phyloP scores from a whole-genome alignment of 345 rosid species.

The Stellera chamaejasme region DNA sequence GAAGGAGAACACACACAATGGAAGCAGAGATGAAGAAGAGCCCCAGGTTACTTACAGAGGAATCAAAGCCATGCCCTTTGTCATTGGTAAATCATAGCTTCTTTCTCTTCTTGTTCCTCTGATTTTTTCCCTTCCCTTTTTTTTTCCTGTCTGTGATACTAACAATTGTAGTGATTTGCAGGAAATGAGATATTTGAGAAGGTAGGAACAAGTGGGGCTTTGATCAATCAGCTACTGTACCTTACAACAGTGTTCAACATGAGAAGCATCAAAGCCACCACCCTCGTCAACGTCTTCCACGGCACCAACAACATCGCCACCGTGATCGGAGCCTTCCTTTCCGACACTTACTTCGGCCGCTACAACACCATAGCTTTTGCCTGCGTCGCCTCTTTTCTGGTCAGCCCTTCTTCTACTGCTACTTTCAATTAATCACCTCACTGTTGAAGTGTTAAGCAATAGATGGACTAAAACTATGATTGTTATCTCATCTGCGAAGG shows the following conservation, averaged over 20 bases:
- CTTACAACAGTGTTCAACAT: constrained; percentile 58
- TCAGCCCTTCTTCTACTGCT: constrained; percentile 7
- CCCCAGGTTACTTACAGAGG: constrained; percentile 34
- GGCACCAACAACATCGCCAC: constrained; percentile 64
- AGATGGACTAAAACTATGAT: not conserved
- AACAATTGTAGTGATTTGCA: constrained; percentile 3
- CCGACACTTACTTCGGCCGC: constrained; percentile 70
- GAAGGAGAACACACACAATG: too few species aligned
- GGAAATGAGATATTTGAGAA: constrained; percentile 71
- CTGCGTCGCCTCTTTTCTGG: constrained; percentile 52
- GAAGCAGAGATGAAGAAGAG: too few species aligned
- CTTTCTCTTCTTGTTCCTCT: too few species aligned
- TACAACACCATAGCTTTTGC: constrained; percentile 55
- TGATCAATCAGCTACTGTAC: constrained; percentile 41
- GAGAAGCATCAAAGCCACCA: constrained; percentile 58
- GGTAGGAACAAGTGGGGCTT: constrained; percentile 51
- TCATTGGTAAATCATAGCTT: constrained; percentile 34
- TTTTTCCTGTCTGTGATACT: not conserved
- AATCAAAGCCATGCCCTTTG: constrained; percentile 69
- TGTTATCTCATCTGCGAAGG: constrained; percentile 15
- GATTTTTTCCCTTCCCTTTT: too few species aligned
- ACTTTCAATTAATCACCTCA: not conserved
- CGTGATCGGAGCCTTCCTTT: constrained; percentile 52
- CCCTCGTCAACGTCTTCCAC: constrained; percentile 37
- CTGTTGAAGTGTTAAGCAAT: too few species aligned